Conservation (phyloP, 371 early-diverging fungal genomes). For the Capniomyces stellatus region DNA sequence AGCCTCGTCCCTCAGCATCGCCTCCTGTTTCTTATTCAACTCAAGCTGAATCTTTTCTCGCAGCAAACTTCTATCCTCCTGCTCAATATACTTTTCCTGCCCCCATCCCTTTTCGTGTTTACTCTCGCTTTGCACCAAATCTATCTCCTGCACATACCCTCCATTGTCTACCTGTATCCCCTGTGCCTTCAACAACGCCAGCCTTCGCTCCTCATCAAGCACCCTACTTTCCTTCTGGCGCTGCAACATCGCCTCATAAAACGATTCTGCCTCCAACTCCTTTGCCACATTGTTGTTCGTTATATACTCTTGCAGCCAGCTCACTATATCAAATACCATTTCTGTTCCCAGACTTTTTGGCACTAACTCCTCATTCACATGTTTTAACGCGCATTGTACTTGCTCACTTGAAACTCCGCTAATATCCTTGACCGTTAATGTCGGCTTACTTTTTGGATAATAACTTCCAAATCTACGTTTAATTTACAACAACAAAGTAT, state of each 20-base stretch:
- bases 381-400: constrained; percentile 24
- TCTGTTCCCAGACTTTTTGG: constrained; percentile 38
- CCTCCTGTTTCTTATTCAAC: constrained; percentile 17
- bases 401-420: constrained; percentile 34
- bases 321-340: constrained; percentile 56
- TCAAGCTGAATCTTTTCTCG: constrained; percentile 16
- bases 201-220: constrained; percentile 37
- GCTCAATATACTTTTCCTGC: constrained; percentile 8
- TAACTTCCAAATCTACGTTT: constrained; percentile 34
- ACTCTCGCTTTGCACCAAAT: constrained; percentile 22
- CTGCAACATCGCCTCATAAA: constrained; percentile 27
- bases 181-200: constrained; percentile 8
- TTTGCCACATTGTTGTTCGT: constrained; percentile 34
- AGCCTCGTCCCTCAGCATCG: constrained; percentile 12
- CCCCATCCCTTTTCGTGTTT: constrained; percentile 3
- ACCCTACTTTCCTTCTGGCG: constrained; percentile 35
- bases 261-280: constrained; percentile 14
- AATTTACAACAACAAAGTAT: too few species aligned
- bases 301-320: constrained; percentile 39
- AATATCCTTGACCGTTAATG: constrained; percentile 33
- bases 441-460: constrained; percentile 50
- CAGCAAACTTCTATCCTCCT: constrained; percentile 5
- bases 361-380: constrained; percentile 25
- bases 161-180: not conserved
- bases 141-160: not conserved